These are phyloP conservation scores for Colletotrichum cuscutae DNA, from an alignment of 2,329 filamentous ascomycete species.

Conservation along the genomic window DNA sequence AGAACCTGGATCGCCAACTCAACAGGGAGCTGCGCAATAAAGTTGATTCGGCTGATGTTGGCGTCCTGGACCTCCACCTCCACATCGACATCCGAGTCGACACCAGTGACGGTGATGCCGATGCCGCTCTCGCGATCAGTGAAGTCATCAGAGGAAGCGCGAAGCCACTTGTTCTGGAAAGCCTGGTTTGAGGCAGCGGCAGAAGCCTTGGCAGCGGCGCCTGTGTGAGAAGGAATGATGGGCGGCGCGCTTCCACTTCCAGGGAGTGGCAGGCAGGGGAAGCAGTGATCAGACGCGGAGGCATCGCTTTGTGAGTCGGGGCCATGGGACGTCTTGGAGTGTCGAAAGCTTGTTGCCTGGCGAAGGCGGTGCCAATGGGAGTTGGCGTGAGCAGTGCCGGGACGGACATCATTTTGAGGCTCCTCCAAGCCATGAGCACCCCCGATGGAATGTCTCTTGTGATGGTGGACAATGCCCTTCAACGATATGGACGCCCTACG, in stretches of 20 bases:
- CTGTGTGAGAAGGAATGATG: constrained; percentile 68
- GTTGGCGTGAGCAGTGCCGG: constrained; percentile 59
- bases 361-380: constrained; percentile 62
- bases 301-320: constrained; percentile 47
- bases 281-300: constrained; percentile 39
- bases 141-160: constrained; percentile 52
- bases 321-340: constrained; percentile 57
- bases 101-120: constrained; percentile 64
- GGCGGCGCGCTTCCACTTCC: constrained; percentile 65
- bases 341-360: constrained; percentile 62
- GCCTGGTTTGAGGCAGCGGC: constrained; percentile 66
- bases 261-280: constrained; percentile 52
- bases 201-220: constrained; percentile 70
- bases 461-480: constrained; percentile 57
- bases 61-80: constrained; percentile 46
- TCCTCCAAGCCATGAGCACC: constrained; percentile 44
- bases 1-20: constrained; percentile 71
- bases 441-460: constrained; percentile 55
- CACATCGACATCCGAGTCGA: constrained; percentile 50
- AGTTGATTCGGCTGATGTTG: constrained; percentile 66
- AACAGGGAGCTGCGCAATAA: constrained; percentile 63
- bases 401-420: constrained; percentile 35
- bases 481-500: constrained; percentile 66
- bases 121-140: constrained; percentile 74
- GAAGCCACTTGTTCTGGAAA: constrained; percentile 54